Conservation (phyloP, 345 rosid genomes). For the Melastoma malabathricum region DNA sequence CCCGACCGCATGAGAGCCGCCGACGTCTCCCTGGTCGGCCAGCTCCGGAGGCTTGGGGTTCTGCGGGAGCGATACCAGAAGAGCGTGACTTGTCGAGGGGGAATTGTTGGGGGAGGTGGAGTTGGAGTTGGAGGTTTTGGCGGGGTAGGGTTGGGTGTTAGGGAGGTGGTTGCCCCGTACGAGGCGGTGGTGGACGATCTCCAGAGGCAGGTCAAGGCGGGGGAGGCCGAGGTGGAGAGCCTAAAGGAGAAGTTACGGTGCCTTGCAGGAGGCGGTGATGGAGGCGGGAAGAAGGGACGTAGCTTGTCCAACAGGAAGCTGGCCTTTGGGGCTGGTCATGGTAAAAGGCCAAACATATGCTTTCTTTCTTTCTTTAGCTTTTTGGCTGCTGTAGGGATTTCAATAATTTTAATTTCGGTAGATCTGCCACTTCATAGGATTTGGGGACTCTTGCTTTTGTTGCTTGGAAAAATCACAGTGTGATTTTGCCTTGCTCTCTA, state of each 20-base stretch:
- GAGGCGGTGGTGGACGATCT: constrained; percentile 80
- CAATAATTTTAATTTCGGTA: too few species aligned
- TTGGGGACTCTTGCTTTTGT: too few species aligned
- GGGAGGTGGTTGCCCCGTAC: constrained; percentile 87
- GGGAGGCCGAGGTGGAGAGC: constrained; percentile 56
- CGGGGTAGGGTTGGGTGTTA: constrained; percentile 31
- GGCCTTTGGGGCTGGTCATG: too few species aligned
- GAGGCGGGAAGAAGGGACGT: constrained; percentile 45
- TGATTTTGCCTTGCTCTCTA: too few species aligned
- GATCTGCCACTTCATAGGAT: too few species aligned
- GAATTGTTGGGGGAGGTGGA: constrained; percentile 18
- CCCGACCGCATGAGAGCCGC: constrained; percentile 80
- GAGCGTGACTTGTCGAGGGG: constrained; percentile 17
- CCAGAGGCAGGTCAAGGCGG: constrained; percentile 65
- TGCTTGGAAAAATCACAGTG: too few species aligned
- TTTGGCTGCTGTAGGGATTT: too few species aligned
- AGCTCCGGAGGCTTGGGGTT: constrained; percentile 54
- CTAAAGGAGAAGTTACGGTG: constrained; percentile 59
- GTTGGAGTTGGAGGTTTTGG: constrained; percentile 14
- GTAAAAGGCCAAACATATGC: constrained; percentile 25
- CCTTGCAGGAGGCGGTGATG: constrained; percentile 11
- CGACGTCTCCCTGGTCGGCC: constrained; percentile 69
- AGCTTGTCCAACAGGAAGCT: constrained; percentile 56
- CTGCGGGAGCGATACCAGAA: constrained; percentile 68
- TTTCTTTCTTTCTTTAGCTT: constrained; percentile 3